Conservation (phyloP, 345 rosid species). For the Cardamine occulta region DNA sequence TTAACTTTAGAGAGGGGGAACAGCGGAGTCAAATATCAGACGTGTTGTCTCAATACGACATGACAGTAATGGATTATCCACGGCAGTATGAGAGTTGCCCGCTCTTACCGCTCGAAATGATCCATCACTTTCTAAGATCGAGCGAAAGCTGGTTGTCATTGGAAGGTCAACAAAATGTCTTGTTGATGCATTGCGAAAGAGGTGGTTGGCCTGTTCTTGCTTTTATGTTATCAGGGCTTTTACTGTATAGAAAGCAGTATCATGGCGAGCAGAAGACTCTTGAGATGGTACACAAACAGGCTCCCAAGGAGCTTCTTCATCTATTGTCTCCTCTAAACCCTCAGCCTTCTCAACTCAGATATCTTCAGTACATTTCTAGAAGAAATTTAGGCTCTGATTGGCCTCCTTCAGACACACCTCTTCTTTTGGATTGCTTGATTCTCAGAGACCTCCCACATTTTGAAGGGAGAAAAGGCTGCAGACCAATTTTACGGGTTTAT, state of each 20-base stretch:
- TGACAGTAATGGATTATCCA: conserved; percentile 99
- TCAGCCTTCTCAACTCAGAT: conserved; percentile 93
- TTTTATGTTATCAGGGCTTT: conserved; percentile 93
- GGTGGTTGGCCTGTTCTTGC: conserved; percentile 99
- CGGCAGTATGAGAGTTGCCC: conserved; percentile 91
- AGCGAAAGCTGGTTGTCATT: conserved; percentile 95
- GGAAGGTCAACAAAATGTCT: conserved; percentile 93
- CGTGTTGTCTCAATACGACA: conserved; percentile 81
- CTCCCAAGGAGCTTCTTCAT: conserved; percentile 91
- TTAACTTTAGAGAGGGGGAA: conserved; percentile 95
- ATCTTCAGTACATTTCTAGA: conserved; percentile 96
- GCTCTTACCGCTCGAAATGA: conserved; percentile 87
- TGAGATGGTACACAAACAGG: conserved; percentile 98
- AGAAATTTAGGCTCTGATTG: conserved; percentile 85
- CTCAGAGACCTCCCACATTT: conserved; percentile 77
- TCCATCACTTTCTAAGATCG: conserved; percentile 86
- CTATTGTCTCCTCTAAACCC: conserved; percentile 83
- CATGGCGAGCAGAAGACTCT: conserved; percentile 96
- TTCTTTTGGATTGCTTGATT: conserved; percentile 84
- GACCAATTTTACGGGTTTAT: conserved; percentile 83
- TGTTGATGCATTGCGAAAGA: conserved; percentile 94
- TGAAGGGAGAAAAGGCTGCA: conserved; percentile 76
- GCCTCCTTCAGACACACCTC: conserved; percentile 95
- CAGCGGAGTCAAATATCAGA: conserved; percentile 89
- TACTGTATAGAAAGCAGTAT: conserved; percentile 81